Base-by-base conservation (phyloP, 2,329 filamentous ascomycete genomes). In the Pseudogymnoascus sp. region DNA sequence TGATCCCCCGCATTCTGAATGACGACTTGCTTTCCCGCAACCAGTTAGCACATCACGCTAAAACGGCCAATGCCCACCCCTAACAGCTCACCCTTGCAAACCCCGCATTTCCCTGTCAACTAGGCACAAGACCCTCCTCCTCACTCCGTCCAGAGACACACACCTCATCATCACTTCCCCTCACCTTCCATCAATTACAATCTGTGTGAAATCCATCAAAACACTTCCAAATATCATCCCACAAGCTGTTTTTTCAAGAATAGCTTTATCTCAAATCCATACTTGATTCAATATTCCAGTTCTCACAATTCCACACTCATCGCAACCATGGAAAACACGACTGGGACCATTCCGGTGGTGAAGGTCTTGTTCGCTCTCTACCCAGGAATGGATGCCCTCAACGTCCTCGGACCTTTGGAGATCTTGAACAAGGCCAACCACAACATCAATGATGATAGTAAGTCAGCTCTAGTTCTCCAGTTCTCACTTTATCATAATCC, bases 331-430 rank as follows among this genome's bases (percentile, higher is more conserved):
- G 67, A 71, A 67, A 63, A 70, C 63, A 67, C 67, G 8, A 70
- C 72, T 59, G 65, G 65, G 24, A 26, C 61, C 60, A 67, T 70
- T 63, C 68, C 69, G 53, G 68, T 72, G 66, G 80, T 86, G 78
- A 82, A 85, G 76, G 83, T 86, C 72, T 81, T 86, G 74, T 81
- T 86, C 72, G 76, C 80, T 71, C 77, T 84, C 69, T 80, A 82
- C 72, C 75, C 79, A 65, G 77, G 77, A 69, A 82, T 85, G 75
- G 81, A 84, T 73, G 78, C 81, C 56, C 75, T 84, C 66, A 82
- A 85, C 74, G 79, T 83, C 68, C 76, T 79, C 68, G 83, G 83
- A 60, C 83, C 83, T 61, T 76, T 86, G 61, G 82, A 86, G 74
- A 79, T 84, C 70, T 77, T 86, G 67, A 77, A 73, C 71, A 74